These are phyloP conservation scores for Geotrichum citri-aurantii DNA, from an alignment of 1,139 yeast species.

Conservation along the genomic window DNA sequence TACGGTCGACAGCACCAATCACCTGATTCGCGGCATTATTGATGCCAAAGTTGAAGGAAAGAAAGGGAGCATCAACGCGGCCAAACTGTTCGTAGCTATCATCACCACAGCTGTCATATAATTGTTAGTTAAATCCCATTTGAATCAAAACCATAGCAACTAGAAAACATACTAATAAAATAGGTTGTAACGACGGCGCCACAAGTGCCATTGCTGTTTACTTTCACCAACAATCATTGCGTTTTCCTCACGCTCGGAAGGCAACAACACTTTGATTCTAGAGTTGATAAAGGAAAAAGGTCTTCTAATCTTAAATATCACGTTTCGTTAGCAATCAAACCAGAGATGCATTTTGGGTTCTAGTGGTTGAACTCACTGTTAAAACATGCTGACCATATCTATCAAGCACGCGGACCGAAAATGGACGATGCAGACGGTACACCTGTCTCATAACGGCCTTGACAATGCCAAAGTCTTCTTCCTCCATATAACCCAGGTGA, in stretches of 20 bases:
- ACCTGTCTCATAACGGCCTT: conserved; percentile 74
- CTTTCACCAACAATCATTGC: conserved; percentile 70
- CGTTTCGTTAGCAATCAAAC: not conserved
- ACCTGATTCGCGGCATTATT: conserved; percentile 51
- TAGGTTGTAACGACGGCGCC: conserved; percentile 83
- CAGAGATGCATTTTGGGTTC: not conserved
- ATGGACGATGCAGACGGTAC: conserved; percentile 79
- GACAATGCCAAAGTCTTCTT: conserved; percentile 65
- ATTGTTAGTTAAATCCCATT: not conserved
- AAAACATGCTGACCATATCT: conserved; percentile 60
- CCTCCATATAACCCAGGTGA: conserved; percentile 74
- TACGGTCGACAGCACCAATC: conserved; percentile 76
- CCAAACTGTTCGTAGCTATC: conserved; percentile 69
- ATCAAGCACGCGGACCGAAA: conserved; percentile 74
- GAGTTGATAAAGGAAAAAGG: conserved; percentile 88
- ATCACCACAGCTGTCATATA: conserved; percentile 13
- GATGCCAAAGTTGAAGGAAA: conserved; percentile 83
- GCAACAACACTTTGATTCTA: conserved; percentile 68
- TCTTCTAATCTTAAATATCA: conserved; percentile 39
- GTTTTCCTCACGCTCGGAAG: conserved; percentile 41
- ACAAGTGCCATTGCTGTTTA: conserved; percentile 87
- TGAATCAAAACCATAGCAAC: not conserved
- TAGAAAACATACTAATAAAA: conserved; percentile 36
- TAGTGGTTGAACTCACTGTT: conserved; percentile 35
- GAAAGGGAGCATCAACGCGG: conserved; percentile 75